Evolutionary conservation across 257 asterid species (phyloP), one percentile per base, ranked within the genome.

Genomic region (Ilex asprella): DNA sequence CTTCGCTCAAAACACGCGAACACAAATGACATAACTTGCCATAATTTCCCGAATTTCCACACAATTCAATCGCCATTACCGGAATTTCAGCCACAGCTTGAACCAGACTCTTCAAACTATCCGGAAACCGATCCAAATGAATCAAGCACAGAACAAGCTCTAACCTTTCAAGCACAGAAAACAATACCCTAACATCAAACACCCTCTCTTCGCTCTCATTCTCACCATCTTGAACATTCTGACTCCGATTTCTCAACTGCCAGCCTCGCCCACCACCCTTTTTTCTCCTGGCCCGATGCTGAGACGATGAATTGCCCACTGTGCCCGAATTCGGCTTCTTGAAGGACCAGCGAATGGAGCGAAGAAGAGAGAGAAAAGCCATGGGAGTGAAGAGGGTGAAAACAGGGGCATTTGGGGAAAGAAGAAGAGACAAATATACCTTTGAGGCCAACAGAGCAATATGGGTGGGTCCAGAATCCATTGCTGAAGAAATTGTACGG

Each of bases 381-480:
- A 92, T 79, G 62, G 99, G 99, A 61, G 89, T 86, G 61, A 89
- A 89, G 50, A 89, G 78, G 1, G 97, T 83, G 50, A 92, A 92
- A 59, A 89, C 96, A 2, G 96, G 99, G 44, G 88, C 82, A 76
- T 83, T 92, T 13, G 97, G 99, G 79, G 88, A 72, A 15, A 86
- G 61, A 67, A 89, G 76, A 32, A 92, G 73, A n/a, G 85, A 80
- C 1, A 92, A 69, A 57, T 89, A 92, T 31, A 83, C 95, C 51
- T 81, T 87, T 27, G 97, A 78, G 3, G 95, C 95, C 76, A 80
- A 52, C 68, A 92, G 58, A 8, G 97, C 70, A 67, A 56, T 35
- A n/a, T 65, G 31, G 44, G 76, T 59, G 61, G 66, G 64, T 59
- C 82, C 85, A 53, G 87, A 78, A 62, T 92, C 96, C 94, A 89